Base-by-base conservation (phyloP, 179 eudicot genomes). In the Beta lomatogona region DNA sequence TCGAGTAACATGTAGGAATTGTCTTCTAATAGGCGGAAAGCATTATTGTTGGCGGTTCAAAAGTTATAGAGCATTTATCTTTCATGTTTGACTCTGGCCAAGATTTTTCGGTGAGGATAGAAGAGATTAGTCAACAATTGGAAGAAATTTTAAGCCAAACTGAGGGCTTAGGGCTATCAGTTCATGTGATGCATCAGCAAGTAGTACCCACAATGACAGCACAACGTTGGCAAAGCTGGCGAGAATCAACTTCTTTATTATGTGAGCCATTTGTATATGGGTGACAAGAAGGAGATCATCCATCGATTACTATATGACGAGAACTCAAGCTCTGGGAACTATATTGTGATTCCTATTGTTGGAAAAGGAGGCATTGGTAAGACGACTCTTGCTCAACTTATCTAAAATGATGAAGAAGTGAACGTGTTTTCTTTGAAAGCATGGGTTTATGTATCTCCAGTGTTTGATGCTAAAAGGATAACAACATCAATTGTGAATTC, bases 291-390 rank as follows among this genome's bases (percentile, higher is more conserved):
- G 55, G 72, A 77, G 48, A 77, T 65, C 69, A 22, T 52, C 15
- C 6, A 3, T 48, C 60, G 60, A 2, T 65, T 77, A 36, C 14
- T 77, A 25, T 28, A n/a, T 12, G 73, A 70, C 6, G 61, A 77
- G 44, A 28, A 46, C 15, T 31, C 60, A 15, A 77, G 59, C 10
- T 22, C 69, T 50, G 61, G 16, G 3, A 77, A 77, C 53, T 63
- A 11, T 63, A 4, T 11, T 65, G 80, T 77, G 13, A 48, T 64
- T 65, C 61, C 80, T 48, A 50, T 77, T 77, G 80, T 77, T 21
- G 80, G 80, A 8, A 48, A 14, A 77, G 80, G 71, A 48, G 80
- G 80, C 21, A 77, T 77, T 77, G 80, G 80, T 9, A 77, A 77
- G 80, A 77, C 80, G 59, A 77, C 80, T 68, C 80, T 63, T 45